Evolutionary conservation across 2,329 filamentous ascomycete species (phyloP).

Genomic region (Anthostomella pinea): DNA sequence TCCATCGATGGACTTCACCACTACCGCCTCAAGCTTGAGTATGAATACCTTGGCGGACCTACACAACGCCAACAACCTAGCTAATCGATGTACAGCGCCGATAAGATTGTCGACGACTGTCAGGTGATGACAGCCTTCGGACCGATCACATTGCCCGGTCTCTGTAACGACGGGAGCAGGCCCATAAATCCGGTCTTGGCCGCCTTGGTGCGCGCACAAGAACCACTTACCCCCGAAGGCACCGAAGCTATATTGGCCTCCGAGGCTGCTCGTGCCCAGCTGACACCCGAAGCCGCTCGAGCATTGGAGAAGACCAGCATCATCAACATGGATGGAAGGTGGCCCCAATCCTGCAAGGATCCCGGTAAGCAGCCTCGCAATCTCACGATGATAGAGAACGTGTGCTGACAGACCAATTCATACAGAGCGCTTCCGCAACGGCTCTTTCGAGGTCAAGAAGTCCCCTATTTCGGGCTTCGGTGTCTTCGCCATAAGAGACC

Average conservation of each 20-base stretch:
- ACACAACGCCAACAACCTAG: not conserved
- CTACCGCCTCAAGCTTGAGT: slow-evolving; percentile 11
- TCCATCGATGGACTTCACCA: slow-evolving; percentile 10
- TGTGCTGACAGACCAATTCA: not conserved
- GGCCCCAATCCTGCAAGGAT: slow-evolving; percentile 3
- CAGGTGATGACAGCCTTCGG: not conserved
- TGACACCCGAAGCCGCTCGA: too few species aligned
- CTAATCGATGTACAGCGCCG: slow-evolving; percentile 5
- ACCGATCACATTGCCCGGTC: slow-evolving; percentile 1
- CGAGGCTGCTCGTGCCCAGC: too few species aligned
- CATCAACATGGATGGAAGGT: too few species aligned
- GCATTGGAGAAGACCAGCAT: too few species aligned
- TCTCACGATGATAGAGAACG: too few species aligned
- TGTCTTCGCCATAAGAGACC: slow-evolving; percentile 41
- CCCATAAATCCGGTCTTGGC: slow-evolving; percentile 13
- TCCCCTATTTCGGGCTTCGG: slow-evolving; percentile 46
- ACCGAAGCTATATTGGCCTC: too few species aligned
- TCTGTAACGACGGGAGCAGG: slow-evolving; percentile 1
- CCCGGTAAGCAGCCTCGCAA: too few species aligned
- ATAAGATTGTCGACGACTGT: slow-evolving; percentile 7
- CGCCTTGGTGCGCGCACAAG: too few species aligned
- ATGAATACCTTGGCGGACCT: not conserved
- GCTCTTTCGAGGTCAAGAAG: slow-evolving; percentile 38
- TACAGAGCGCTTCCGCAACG: slow-evolving; percentile 32
- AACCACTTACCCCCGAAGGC: too few species aligned